Percentiles rank a stretch among this genome's conserved stretches.
phyloP scores from a whole-genome alignment of 176 grass and related monocot genomes.

The Metroxylon sagu region DNA sequence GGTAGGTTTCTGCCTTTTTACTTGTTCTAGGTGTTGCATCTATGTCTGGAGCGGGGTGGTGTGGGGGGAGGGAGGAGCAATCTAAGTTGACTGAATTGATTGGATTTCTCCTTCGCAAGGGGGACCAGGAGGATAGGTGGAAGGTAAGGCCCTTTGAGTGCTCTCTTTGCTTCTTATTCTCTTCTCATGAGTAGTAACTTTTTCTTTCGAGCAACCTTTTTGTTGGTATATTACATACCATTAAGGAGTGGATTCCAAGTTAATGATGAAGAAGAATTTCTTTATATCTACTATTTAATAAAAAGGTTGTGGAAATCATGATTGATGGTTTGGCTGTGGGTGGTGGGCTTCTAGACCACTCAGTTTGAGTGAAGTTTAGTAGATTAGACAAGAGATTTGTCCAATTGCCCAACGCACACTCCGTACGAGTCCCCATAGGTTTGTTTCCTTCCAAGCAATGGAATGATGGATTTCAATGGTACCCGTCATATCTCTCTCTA shows the following conservation, averaged over 20 bases:
- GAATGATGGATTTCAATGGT: conserved; percentile 17
- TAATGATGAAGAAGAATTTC: neutral
- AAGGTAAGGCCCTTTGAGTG: neutral
- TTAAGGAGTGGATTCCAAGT: neutral
- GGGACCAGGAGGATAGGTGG: neutral
- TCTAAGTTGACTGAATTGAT: conserved; percentile 8
- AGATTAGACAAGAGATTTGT: neutral
- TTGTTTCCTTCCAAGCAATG: conserved; percentile 9
- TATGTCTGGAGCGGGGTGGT: neutral
- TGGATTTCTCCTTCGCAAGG: neutral
- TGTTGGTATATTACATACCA: neutral
- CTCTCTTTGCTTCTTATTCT: neutral
- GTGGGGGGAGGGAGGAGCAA: neutral
- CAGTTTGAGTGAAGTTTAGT: too few species aligned
- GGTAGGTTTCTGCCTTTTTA: neutral
- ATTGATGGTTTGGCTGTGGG: too few species aligned
- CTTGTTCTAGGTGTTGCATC: neutral
- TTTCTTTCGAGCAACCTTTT: neutral
- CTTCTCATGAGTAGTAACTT: neutral
- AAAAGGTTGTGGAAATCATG: too few species aligned
- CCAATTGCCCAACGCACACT: neutral
- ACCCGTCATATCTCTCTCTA: conserved; percentile 5
- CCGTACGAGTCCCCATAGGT: conserved; percentile 1
- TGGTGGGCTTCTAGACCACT: neutral
- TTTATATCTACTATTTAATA: neutral